A percentile compares a stretch with the other conserved stretches of the same genome.
phyloP scores from a whole-genome alignment of 345 rosid genomes.

The Brassica juncea region DNA sequence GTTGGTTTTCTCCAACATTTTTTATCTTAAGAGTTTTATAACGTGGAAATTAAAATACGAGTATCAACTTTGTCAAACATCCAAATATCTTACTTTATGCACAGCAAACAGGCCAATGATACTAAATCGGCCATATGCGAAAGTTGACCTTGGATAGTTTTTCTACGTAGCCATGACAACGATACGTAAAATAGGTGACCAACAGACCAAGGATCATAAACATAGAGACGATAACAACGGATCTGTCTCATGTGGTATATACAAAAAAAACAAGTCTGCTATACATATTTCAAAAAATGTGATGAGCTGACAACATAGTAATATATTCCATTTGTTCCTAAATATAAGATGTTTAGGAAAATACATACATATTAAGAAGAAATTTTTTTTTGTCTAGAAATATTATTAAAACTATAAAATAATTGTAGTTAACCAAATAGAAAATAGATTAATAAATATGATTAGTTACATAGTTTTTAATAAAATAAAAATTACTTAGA shows the following conservation, averaged over 20 bases:
- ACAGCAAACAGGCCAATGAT: background rate
- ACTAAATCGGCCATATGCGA: background rate
- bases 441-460: too few species aligned
- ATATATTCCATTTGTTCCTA: background rate
- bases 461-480: too few species aligned
- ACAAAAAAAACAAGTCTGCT: too few species aligned
- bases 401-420: too few species aligned
- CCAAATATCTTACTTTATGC: background rate
- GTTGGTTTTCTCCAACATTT: background rate
- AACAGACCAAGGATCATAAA: slow-evolving; percentile 26
- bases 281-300: slow-evolving; percentile 9
- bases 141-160: background rate
- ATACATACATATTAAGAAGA: too few species aligned
- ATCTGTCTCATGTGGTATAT: background rate
- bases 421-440: too few species aligned
- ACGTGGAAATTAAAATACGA: background rate
- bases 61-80: background rate
- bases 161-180: background rate
- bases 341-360: too few species aligned
- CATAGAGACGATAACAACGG: slow-evolving; percentile 40
- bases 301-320: background rate
- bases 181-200: slow-evolving; percentile 21
- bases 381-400: too few species aligned
- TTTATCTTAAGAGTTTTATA: background rate
- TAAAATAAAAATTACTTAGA: too few species aligned